Evolutionary conservation across 345 rosid genomes (phyloP).

Genomic region (Physaria fendleri): DNA sequence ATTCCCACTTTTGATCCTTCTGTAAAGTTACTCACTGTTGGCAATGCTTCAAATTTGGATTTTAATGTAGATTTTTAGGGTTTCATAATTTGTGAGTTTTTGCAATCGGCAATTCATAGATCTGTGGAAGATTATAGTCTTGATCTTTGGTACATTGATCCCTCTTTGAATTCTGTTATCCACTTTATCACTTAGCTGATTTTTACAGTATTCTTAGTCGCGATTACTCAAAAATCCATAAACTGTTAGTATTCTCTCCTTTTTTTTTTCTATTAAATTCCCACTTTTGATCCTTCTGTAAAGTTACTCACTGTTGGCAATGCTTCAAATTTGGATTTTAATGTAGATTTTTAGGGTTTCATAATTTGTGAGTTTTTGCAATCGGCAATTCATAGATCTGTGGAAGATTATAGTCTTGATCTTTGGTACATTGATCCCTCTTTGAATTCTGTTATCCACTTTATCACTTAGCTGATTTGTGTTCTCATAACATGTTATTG

Average conservation of each 20-base stretch:
- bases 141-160: too few relatives aligned
- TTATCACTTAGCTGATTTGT: too few relatives aligned
- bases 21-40: neutral
- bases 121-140: too few relatives aligned
- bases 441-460: too few relatives aligned
- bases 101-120: neutral
- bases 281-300: neutral
- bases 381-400: neutral
- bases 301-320: neutral
- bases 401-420: too few relatives aligned
- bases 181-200: too few relatives aligned
- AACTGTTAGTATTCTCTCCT: slow-evolving; percentile 44
- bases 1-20: neutral
- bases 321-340: neutral
- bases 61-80: neutral
- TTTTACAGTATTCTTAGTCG: slow-evolving; percentile 82
- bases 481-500: slow-evolving; percentile 69
- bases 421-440: too few relatives aligned
- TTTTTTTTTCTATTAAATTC: neutral
- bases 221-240: slow-evolving; percentile 82
- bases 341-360: slow-evolving; percentile 2
- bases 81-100: neutral
- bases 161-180: too few relatives aligned
- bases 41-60: neutral
- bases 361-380: neutral